phyloP scores from a whole-genome alignment of 768 basidiomycete genomes.

The Boletellus sp. region DNA sequence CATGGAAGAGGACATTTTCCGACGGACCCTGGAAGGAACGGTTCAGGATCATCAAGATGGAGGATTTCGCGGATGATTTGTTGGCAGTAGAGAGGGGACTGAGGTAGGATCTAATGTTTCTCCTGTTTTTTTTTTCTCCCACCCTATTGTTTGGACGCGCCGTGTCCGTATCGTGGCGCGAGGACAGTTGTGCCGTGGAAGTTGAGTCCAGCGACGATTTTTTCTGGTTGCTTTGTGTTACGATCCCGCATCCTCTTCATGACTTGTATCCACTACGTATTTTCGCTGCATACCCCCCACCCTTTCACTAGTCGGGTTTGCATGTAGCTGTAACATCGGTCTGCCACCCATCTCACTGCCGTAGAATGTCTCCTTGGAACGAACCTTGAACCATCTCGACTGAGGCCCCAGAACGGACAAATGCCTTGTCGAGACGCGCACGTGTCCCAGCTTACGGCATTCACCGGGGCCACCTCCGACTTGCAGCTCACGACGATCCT shows the following conservation, averaged over 20 bases:
- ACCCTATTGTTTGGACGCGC: not conserved
- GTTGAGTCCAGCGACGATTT: not conserved
- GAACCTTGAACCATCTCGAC: too few relatives aligned
- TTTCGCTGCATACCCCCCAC: not conserved
- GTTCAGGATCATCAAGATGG: slow-evolving; percentile 61
- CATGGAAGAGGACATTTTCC: slow-evolving; percentile 75
- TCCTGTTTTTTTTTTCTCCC: not conserved
- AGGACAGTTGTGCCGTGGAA: not conserved
- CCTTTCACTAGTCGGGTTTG: not conserved
- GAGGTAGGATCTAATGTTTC: slow-evolving; percentile 8
- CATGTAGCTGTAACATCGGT: not conserved
- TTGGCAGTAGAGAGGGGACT: slow-evolving; percentile 39
- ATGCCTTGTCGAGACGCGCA: too few relatives aligned
- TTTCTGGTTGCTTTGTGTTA: not conserved
- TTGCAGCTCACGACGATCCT: too few relatives aligned
- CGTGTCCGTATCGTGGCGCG: not conserved
- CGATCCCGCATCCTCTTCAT: not conserved
- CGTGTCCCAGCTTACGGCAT: too few relatives aligned
- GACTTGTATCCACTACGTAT: slow-evolving; percentile 9
- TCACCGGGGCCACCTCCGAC: too few relatives aligned
- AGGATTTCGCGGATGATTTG: slow-evolving; percentile 60
- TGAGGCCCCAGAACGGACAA: too few relatives aligned
- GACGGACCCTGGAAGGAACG: slow-evolving; percentile 38
- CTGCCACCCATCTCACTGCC: too few relatives aligned
- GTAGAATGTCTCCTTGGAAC: too few relatives aligned